Base-by-base conservation (phyloP, 2,329 filamentous ascomycete species). In the Hyphodiscus sp. region DNA sequence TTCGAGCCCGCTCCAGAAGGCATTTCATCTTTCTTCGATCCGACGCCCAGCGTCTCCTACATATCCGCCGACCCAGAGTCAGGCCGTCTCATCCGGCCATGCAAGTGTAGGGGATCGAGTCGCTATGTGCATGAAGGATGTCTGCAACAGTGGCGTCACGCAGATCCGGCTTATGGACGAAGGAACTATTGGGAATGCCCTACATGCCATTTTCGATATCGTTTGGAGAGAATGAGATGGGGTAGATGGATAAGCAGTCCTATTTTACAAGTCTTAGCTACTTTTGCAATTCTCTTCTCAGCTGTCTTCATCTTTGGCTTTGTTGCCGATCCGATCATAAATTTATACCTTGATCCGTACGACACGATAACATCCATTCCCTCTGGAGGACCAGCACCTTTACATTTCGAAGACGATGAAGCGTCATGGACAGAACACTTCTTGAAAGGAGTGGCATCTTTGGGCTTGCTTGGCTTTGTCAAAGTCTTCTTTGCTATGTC, bases 111-210 rank as follows among this genome's bases (percentile, higher is more conserved):
- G 73, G 94, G 94, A 13, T 43, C 38, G 50, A 89, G 88, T 41
- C 89, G 89, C 73, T 96, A 95, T 71, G 91, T 97, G 20, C 94
- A 99, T 69, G 90, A 96, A 70, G 87, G 84, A 29, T 99, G 94
- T 67, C 76, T 99, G 47, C 82, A 87, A 64, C 77, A 81, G 11
- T 97, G 91, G 90, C 82, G 94, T 61, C 79, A 85, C 58, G 80
- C 88, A 44, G 83, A 90, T 66, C 86, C 88, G 0, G 65, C 77
- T 42, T 79, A 81, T 60, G 73, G 74, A 43, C 73, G 72, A 53
- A 80, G 87, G 53, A 90, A 91, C 63, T 95, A 85, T 68, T 96
- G 86, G 82, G 80, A 88, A 64, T 97, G 92, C 66, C 88, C 88
- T 19, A 96, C 90, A 0, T 97, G 92, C 71, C 78, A 83, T 33